Conservation (phyloP, 1,284 basidiomycete genomes). For the Phylloboletellus chloephorus region DNA sequence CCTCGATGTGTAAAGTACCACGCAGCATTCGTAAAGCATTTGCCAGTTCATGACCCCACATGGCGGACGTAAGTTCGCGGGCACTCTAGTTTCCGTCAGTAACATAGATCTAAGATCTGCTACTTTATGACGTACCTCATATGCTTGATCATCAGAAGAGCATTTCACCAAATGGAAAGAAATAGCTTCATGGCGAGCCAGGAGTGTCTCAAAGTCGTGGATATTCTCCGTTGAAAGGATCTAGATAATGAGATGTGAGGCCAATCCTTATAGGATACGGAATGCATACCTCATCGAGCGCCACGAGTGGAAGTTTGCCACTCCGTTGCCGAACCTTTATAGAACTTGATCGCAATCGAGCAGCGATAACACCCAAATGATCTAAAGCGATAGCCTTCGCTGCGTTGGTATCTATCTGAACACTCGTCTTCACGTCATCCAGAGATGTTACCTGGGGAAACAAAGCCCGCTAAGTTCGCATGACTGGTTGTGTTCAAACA, state of each 20-base stretch:
- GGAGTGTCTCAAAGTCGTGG: conserved; percentile 52
- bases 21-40: conserved; percentile 53
- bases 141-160: conserved; percentile 72
- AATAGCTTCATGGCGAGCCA: conserved; percentile 58
- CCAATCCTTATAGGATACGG: background rate
- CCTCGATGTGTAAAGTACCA: conserved; percentile 36
- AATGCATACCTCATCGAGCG: conserved; percentile 62
- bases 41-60: conserved; percentile 72
- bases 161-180: conserved; percentile 60
- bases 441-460: conserved; percentile 52
- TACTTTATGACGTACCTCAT: conserved; percentile 47
- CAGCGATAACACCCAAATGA: conserved; percentile 88
- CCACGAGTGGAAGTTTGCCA: conserved; percentile 37
- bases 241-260: conserved; percentile 32
- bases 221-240: conserved; percentile 50
- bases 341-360: conserved; percentile 62
- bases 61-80: conserved; percentile 64
- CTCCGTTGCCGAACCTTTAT: conserved; percentile 46
- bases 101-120: conserved; percentile 1
- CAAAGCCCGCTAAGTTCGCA: background rate
- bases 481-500: background rate
- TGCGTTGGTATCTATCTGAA: conserved; percentile 67
- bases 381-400: conserved; percentile 87
- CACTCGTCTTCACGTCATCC: conserved; percentile 72
- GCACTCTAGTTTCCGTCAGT: conserved; percentile 47